phyloP scores from a whole-genome alignment of 192 early-diverging fungal species.

The Rhizophagus sp. region DNA sequence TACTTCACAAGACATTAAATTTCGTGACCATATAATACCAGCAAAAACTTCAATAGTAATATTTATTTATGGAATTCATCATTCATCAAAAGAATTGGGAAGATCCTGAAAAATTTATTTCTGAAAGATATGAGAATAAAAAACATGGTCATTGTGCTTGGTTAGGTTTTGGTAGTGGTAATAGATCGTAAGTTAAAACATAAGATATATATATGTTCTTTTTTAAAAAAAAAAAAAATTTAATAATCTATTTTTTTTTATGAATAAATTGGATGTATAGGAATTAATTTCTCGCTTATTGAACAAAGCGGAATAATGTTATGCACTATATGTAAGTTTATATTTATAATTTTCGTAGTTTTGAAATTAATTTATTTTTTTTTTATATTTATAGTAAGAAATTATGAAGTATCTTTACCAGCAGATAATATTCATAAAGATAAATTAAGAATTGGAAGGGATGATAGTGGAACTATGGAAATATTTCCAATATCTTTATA shows the following conservation, averaged over 20 bases:
- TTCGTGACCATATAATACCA: not conserved
- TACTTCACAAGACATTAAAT: not conserved
- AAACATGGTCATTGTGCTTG: not conserved
- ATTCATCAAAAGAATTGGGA: not conserved
- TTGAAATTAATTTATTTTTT: too few relatives aligned
- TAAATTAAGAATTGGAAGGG: not conserved
- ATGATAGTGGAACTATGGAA: not conserved
- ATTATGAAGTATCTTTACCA: not conserved
- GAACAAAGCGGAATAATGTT: not conserved
- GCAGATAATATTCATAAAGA: not conserved
- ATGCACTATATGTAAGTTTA: not conserved
- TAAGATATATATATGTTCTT: too few relatives aligned
- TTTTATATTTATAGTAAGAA: not conserved
- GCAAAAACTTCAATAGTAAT: not conserved
- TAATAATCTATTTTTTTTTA: too few relatives aligned
- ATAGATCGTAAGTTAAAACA: not conserved
- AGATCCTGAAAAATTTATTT: not conserved
- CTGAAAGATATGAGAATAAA: conserved; percentile 3
- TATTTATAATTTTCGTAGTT: not conserved
- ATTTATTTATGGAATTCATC: not conserved
- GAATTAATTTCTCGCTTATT: not conserved
- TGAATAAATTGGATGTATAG: too few relatives aligned
- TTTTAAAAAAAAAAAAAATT: too few relatives aligned
- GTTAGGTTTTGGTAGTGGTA: not conserved
- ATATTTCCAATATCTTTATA: not conserved